Conservation (phyloP, 805 yeast genomes). For the Yueomyces sinensis region DNA sequence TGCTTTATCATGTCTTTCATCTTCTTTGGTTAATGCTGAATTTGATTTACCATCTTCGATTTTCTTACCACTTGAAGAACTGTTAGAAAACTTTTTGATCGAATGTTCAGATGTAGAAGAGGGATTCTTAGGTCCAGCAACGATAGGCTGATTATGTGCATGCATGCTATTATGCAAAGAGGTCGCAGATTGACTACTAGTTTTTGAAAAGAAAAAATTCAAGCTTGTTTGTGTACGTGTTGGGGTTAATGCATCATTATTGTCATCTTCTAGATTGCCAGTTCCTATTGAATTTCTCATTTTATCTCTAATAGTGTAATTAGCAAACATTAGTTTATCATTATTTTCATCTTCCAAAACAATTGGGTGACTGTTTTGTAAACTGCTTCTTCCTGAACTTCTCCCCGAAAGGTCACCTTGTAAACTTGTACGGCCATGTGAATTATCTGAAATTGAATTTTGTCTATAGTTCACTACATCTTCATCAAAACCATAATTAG, state of each 20-base stretch:
- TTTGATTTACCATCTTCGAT: not conserved
- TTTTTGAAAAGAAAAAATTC: not conserved
- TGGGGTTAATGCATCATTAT: not conserved
- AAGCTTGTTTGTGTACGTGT: not conserved
- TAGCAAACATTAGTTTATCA: not conserved
- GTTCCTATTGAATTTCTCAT: not conserved
- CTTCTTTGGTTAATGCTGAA: constrained; percentile 7
- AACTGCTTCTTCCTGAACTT: not conserved
- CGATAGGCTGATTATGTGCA: not conserved
- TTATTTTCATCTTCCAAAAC: not conserved
- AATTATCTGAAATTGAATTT: not conserved
- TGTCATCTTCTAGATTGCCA: not conserved
- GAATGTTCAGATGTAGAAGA: not conserved
- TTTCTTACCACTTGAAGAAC: not conserved
- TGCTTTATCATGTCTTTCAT: constrained; percentile 24
- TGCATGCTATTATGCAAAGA: no score
- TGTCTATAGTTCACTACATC: not conserved
- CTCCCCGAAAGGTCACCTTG: not conserved
- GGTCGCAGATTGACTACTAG: not conserved
- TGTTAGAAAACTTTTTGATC: not conserved
- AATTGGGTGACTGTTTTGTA: not conserved
- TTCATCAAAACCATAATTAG: not conserved
- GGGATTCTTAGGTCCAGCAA: not conserved
- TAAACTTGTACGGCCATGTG: not conserved
- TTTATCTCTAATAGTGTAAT: not conserved